These are phyloP conservation scores for Metarhizium robertsii DNA, from an alignment of 2,329 filamentous ascomycete genomes.

Conservation along the genomic window DNA sequence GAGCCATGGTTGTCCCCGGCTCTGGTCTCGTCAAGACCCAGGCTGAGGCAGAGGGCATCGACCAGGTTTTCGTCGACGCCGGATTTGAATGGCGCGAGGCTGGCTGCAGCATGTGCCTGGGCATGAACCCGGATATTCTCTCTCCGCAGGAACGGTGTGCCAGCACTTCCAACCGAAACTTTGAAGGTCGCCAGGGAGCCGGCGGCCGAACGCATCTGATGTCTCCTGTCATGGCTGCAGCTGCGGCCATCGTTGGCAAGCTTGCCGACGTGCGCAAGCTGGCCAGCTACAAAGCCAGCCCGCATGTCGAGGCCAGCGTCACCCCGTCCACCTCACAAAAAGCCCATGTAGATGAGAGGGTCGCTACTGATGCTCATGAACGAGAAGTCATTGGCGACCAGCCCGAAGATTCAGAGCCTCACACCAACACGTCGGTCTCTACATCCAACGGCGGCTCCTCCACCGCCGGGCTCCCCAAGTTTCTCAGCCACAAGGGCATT, in stretches of 20 bases:
- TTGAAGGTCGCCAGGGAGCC: constrained; percentile 91
- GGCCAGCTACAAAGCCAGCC: constrained; percentile 48
- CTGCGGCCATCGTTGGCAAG: constrained; percentile 81
- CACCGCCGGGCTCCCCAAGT: constrained; percentile 67
- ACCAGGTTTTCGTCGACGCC: constrained; percentile 84
- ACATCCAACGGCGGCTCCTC: constrained; percentile 17
- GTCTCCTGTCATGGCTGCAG: constrained; percentile 95
- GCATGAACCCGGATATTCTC: constrained; percentile 98
- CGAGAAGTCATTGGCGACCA: constrained; percentile 45
- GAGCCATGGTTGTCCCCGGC: constrained; percentile 92
- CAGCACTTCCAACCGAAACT: constrained; percentile 93
- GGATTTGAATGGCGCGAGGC: constrained; percentile 98
- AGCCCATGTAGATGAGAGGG: constrained; percentile 43
- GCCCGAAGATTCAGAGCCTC: constrained; percentile 54
- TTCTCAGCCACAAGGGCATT: constrained; percentile 74
- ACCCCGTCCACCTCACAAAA: constrained; percentile 25
- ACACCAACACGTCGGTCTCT: constrained; percentile 49
- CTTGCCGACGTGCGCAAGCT: constrained; percentile 85
- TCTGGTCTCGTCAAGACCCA: constrained; percentile 89
- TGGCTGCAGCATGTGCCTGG: constrained; percentile 97
- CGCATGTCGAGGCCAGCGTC: constrained; percentile 49
- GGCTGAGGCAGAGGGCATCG: constrained; percentile 84
- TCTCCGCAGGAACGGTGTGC: constrained; percentile 88
- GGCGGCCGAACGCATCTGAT: constrained; percentile 87
- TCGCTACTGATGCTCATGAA: constrained; percentile 41